These are phyloP conservation scores for Laguncularia racemosa DNA, from an alignment of 345 rosid genomes.

Conservation along the genomic window DNA sequence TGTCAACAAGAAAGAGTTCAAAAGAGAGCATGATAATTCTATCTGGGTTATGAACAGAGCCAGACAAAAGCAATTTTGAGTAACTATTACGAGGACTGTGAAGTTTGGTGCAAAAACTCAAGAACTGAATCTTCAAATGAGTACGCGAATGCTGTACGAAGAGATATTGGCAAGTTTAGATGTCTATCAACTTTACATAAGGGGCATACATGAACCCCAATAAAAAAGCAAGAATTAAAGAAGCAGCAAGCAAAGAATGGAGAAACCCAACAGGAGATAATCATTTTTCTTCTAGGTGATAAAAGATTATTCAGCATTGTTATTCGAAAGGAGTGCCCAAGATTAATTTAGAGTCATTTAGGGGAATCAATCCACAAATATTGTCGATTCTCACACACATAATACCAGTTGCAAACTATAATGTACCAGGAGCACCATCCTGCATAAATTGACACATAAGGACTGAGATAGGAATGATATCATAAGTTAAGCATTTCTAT, in stretches of 20 bases:
- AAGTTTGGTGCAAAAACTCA: conserved; percentile 42
- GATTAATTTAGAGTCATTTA: conserved; percentile 16
- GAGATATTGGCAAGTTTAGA: conserved; percentile 27
- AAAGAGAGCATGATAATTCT: conserved; percentile 27
- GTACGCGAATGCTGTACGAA: conserved; percentile 25
- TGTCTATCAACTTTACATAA: conserved; percentile 22
- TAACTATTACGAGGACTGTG: conserved; percentile 35
- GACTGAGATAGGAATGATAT: conserved; percentile 13
- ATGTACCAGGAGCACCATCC: conserved; percentile 30
- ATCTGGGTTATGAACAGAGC: conserved; percentile 31
- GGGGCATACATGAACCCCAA: neutral
- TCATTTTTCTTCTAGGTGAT: conserved; percentile 16
- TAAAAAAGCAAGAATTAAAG: conserved; percentile 6
- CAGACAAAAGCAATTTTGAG: conserved; percentile 33
- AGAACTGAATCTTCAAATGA: conserved; percentile 34
- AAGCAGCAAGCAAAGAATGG: conserved; percentile 9
- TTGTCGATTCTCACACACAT: conserved; percentile 23
- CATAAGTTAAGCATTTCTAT: conserved; percentile 1
- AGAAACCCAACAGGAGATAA: conserved; percentile 11
- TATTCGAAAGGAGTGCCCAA: conserved; percentile 3
- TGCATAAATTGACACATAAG: conserved; percentile 24
- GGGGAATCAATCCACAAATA: conserved; percentile 18
- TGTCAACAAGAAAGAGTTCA: conserved; percentile 27
- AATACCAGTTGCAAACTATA: conserved; percentile 29
- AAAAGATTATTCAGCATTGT: conserved; percentile 4